These are phyloP conservation scores for Capniomyces stellatus DNA, from an alignment of 371 early-diverging fungal genomes.

Conservation along the genomic window DNA sequence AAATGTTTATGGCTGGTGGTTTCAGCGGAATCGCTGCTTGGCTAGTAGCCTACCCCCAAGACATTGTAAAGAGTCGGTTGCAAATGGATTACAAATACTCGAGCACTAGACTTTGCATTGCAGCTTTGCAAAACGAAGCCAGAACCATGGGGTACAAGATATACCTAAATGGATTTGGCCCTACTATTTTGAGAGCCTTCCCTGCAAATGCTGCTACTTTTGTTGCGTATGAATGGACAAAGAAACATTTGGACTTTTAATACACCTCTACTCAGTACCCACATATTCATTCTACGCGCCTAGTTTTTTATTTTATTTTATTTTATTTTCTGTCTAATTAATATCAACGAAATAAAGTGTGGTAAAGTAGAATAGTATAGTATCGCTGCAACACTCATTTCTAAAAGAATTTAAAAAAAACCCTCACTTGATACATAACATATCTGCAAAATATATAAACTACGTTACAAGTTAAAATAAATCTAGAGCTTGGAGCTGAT, in stretches of 20 bases:
- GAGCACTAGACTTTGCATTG: slow-evolving; percentile 26
- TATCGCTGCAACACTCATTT: too few species aligned
- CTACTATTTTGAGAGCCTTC: slow-evolving; percentile 76
- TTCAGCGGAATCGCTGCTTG: slow-evolving; percentile 59
- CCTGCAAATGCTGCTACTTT: slow-evolving; percentile 82
- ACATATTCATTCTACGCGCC: too few species aligned
- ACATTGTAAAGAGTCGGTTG: slow-evolving; percentile 67
- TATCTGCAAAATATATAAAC: too few species aligned
- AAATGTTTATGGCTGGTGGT: slow-evolving; percentile 67
- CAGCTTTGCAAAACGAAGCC: slow-evolving; percentile 27
- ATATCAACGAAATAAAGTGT: too few species aligned
- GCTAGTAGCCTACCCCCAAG: slow-evolving; percentile 77
- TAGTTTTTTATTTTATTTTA: too few species aligned
- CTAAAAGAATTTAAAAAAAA: too few species aligned
- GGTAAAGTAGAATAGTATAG: too few species aligned
- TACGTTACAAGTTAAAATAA: neutral
- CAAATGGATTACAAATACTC: slow-evolving; percentile 36
- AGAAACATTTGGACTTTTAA: slow-evolving; percentile 28
- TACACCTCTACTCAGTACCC: too few species aligned
- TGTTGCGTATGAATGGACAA: slow-evolving; percentile 56
- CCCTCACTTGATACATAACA: too few species aligned
- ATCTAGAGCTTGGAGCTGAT: slow-evolving; percentile 20
- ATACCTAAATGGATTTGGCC: slow-evolving; percentile 63
- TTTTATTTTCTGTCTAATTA: too few species aligned
- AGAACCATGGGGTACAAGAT: slow-evolving; percentile 30